Percentiles rank a stretch among this genome's conserved stretches.
phyloP scores from a whole-genome alignment of 768 basidiomycete species.

The Pleurotus salmoneostramineus region DNA sequence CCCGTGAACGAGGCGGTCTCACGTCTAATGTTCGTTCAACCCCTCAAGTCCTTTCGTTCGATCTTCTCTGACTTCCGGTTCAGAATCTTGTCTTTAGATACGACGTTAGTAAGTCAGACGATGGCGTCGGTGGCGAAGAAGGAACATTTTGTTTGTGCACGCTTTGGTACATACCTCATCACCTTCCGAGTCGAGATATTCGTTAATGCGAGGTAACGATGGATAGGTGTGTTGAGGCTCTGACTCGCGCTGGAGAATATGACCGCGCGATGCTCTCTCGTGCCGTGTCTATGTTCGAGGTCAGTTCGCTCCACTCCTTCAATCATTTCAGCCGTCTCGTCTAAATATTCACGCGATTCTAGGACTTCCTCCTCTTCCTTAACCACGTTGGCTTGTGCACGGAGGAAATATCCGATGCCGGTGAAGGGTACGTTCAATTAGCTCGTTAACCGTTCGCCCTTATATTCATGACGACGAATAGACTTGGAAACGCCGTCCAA shows the following conservation, averaged over 20 bases:
- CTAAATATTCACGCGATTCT: not conserved
- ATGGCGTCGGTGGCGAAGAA: constrained; percentile 95
- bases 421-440: constrained; percentile 64
- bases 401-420: constrained; percentile 82
- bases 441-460: not conserved
- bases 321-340: not conserved
- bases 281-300: constrained; percentile 89
- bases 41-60: not conserved
- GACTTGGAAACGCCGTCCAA: constrained; percentile 85
- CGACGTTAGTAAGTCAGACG: constrained; percentile 79
- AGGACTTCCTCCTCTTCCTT: constrained; percentile 78
- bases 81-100: constrained; percentile 89
- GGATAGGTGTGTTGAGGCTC: constrained; percentile 78
- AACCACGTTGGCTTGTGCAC: constrained; percentile 88
- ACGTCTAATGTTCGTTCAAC: constrained; percentile 68
- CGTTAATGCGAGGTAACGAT: not conserved
- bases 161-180: constrained; percentile 45
- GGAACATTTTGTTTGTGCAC: constrained; percentile 93
- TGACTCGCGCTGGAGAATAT: constrained; percentile 83
- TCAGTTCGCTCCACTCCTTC: constrained; percentile 22
- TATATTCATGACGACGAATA: constrained; percentile 18
- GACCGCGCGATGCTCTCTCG: constrained; percentile 61
- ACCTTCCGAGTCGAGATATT: too few species aligned
- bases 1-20: constrained; percentile 87
- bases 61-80: not conserved